Percentiles rank a stretch among this genome's conserved stretches.
These are phyloP conservation scores for Brassica napus DNA, from an alignment of 345 rosid species.

Conservation along the genomic window Da-Ae NC_063436.1:9989001-9989500, in stretches of 20 bases:
- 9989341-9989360: neutral
- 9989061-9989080: neutral
- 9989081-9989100: neutral
- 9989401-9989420: slow-evolving; percentile 10
- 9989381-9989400: slow-evolving; percentile 5
- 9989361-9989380: slow-evolving; percentile 5
- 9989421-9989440: slow-evolving; percentile 46
- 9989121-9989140: slow-evolving; percentile 13
- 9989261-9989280: neutral
- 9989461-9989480: slow-evolving; percentile 39
- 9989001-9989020: slow-evolving; percentile 5
- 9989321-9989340: slow-evolving; percentile 3
- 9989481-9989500: slow-evolving; percentile 46
- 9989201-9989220: neutral
- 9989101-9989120: neutral
- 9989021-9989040: slow-evolving; percentile 3
- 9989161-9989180: neutral
- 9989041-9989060: slow-evolving; percentile 6
- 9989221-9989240: slow-evolving; percentile 6
- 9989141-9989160: neutral
- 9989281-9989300: neutral
- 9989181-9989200: neutral
- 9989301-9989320: neutral
- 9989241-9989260: neutral
- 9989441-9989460: slow-evolving; percentile 46